Conservation (phyloP, 169 alveolate species). For the Theileria orientalis region DNA sequence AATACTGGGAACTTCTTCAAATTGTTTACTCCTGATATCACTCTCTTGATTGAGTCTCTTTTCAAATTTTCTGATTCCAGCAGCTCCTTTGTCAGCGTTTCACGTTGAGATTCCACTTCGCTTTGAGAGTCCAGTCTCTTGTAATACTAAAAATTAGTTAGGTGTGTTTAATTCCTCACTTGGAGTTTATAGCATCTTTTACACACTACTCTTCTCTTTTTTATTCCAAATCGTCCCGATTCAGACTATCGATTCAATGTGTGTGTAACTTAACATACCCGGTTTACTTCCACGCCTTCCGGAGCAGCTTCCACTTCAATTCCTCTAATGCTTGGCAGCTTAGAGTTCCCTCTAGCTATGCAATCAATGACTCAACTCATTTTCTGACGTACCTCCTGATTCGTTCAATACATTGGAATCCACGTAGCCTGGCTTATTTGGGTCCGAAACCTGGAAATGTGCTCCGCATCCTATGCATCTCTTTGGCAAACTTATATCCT, state of each 20-base stretch:
- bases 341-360: constrained; percentile 50
- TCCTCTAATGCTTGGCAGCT: constrained; percentile 72
- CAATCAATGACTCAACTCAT: background rate
- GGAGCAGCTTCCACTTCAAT: constrained; percentile 70
- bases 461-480: constrained; percentile 77
- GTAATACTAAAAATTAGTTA: constrained; percentile 25
- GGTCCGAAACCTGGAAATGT: constrained; percentile 65
- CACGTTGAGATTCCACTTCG: constrained; percentile 29
- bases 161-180: constrained; percentile 5
- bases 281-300: constrained; percentile 75
- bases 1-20: constrained; percentile 8
- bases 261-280: background rate
- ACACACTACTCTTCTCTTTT: constrained; percentile 69
- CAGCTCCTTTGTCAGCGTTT: background rate
- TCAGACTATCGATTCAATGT: constrained; percentile 24
- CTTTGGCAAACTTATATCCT: constrained; percentile 52
- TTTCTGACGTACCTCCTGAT: constrained; percentile 41
- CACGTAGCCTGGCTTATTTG: constrained; percentile 71
- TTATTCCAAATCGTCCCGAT: constrained; percentile 50
- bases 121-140: constrained; percentile 44
- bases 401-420: constrained; percentile 56
- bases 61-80: background rate
- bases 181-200: constrained; percentile 73
- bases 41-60: background rate
- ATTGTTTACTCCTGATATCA: background rate